Evolutionary conservation across 345 rosid species (phyloP).

Genomic region (Jatropha curcas): DNA sequence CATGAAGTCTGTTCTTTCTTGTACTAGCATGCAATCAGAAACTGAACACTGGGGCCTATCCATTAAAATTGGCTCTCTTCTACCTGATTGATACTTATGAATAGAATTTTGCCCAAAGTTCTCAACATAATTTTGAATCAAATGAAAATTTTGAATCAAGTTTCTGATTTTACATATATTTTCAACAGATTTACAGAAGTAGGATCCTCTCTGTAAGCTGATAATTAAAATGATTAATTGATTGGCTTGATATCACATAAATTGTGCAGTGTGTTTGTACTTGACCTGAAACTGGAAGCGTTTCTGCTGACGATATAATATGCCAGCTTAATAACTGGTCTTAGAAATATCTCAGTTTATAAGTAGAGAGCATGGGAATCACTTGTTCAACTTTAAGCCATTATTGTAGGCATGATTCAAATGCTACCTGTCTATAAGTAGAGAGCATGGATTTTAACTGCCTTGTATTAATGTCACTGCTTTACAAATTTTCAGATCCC

Average conservation of each 20-base stretch:
- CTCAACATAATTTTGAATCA: not conserved
- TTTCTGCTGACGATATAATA: not conserved
- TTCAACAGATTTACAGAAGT: too few species aligned
- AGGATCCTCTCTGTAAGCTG: not conserved
- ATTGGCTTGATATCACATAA: not conserved
- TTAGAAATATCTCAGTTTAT: not conserved
- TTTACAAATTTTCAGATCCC: slow-evolving; percentile 57
- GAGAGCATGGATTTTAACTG: not conserved
- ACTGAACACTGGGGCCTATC: not conserved
- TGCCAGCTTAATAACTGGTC: not conserved
- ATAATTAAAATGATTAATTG: not conserved
- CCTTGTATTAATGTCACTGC: not conserved
- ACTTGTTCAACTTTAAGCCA: not conserved
- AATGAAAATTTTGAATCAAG: not conserved
- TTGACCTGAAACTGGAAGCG: too few species aligned
- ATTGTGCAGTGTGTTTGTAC: not conserved
- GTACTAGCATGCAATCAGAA: not conserved
- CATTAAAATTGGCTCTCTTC: too few species aligned
- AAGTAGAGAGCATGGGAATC: not conserved
- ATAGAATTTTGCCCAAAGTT: too few species aligned
- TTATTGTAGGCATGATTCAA: not conserved
- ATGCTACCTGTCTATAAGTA: too few species aligned
- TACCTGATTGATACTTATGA: too few species aligned
- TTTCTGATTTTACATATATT: too few species aligned
- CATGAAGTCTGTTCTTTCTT: not conserved